phyloP scores from a whole-genome alignment of 2,329 filamentous ascomycete genomes.

The Aspergillus pseudoglaucus region DNA sequence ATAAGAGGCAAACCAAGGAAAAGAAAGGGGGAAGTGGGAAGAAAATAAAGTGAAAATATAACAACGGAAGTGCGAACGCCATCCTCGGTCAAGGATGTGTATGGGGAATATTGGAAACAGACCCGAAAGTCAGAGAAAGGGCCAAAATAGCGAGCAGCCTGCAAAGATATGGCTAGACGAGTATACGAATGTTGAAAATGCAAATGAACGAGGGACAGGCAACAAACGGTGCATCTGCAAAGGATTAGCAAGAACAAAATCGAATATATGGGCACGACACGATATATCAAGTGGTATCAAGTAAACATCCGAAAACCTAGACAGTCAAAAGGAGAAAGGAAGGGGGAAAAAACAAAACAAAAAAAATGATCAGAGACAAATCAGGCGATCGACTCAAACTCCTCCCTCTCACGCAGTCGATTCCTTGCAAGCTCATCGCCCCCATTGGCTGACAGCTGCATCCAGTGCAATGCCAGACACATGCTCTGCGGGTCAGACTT shows the following conservation, averaged over 20 bases:
- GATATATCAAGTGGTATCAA: conserved; percentile 12
- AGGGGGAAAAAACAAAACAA: conserved; percentile 7
- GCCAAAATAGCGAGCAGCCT: no score
- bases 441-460: conserved; percentile 81
- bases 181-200: no score
- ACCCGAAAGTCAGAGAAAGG: no score
- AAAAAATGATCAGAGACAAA: conserved; percentile 15
- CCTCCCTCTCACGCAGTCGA: conserved; percentile 67
- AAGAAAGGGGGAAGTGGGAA: no score
- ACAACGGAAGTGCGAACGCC: no score
- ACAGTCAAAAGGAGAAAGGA: conserved; percentile 6
- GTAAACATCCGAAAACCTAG: conserved; percentile 17
- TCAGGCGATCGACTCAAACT: conserved; percentile 54
- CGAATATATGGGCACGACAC: no score
- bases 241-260: no score
- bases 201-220: neutral
- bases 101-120: no score
- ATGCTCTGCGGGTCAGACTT: conserved; percentile 79
- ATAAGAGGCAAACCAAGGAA: no score
- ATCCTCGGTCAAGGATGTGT: no score
- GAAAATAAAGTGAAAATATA: no score
- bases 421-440: conserved; percentile 78
- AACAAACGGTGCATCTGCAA: neutral
- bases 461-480: conserved; percentile 96
- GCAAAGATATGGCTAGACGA: no score